These are phyloP conservation scores for Phaeophleospora eucalypticola DNA, from an alignment of 2,329 filamentous ascomycete species.

Conservation along the genomic window DNA sequence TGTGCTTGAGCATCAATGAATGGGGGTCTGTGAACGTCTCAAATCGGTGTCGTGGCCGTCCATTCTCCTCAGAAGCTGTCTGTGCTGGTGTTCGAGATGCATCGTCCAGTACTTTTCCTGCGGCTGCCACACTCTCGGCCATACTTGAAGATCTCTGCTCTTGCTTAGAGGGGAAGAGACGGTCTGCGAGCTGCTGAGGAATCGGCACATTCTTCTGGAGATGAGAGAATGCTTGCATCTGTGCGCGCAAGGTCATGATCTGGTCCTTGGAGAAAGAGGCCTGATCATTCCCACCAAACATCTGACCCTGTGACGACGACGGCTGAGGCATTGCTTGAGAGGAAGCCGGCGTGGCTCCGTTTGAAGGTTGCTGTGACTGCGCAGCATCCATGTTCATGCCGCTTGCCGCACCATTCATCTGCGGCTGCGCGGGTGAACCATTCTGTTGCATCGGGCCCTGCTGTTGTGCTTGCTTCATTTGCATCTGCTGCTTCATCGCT, in stretches of 20 bases:
- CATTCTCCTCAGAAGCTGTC: constrained; percentile 32
- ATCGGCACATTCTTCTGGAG: constrained; percentile 83
- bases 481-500: constrained; percentile 30
- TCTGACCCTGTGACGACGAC: constrained; percentile 23
- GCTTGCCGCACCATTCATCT: constrained; percentile 45
- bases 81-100: constrained; percentile 35
- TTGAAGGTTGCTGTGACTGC: constrained; percentile 8
- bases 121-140: constrained; percentile 40
- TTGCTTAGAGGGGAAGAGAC: constrained; percentile 71
- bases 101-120: constrained; percentile 51
- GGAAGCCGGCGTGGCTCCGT: constrained; percentile 13
- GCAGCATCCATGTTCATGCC: constrained; percentile 10
- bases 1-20: constrained; percentile 51
- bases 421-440: constrained; percentile 35
- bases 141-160: constrained; percentile 46
- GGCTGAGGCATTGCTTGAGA: constrained; percentile 10
- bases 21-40: constrained; percentile 75
- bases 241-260: constrained; percentile 70
- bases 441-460: constrained; percentile 48
- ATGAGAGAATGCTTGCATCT: constrained; percentile 88
- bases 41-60: constrained; percentile 49
- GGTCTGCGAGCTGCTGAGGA: constrained; percentile 72
- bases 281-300: constrained; percentile 20
- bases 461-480: constrained; percentile 45
- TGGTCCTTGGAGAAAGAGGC: constrained; percentile 65